These are phyloP conservation scores for Tetradesmus obliquus DNA, from an alignment of 139 green algal species.

Conservation along the genomic window DNA sequence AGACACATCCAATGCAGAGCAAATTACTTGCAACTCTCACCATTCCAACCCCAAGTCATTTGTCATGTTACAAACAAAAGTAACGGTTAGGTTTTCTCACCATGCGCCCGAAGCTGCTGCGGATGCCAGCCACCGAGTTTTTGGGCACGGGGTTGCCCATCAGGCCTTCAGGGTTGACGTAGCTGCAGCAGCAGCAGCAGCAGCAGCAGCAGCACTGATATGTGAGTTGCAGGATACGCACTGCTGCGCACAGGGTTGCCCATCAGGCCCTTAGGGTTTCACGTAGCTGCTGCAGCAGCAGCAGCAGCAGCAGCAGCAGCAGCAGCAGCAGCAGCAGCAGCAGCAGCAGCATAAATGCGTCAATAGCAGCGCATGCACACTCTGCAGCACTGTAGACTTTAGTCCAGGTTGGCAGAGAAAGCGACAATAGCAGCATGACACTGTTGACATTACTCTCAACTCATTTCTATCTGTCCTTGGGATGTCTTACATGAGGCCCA, in stretches of 20 bases:
- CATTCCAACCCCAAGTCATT: neutral
- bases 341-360: too few species aligned
- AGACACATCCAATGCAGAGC: too few species aligned
- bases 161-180: constrained; percentile 61
- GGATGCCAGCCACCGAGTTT: constrained; percentile 50
- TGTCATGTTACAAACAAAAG: neutral
- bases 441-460: too few species aligned
- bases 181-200: constrained; percentile 14
- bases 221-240: neutral
- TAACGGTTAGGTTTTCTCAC: neutral
- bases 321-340: too few species aligned
- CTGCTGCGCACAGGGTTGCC: too few species aligned
- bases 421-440: too few species aligned
- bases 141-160: constrained; percentile 44
- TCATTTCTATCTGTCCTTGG: too few species aligned
- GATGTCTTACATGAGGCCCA: constrained; percentile 24
- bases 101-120: constrained; percentile 61
- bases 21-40: neutral
- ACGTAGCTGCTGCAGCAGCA: neutral
- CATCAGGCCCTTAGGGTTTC: neutral
- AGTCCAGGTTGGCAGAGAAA: too few species aligned
- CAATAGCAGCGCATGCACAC: too few species aligned
- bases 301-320: neutral
- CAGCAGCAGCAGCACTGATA: neutral
- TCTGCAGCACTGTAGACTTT: too few species aligned